Evolutionary conservation across 2,329 filamentous ascomycete genomes (phyloP).

Genomic region (Didymellaceae sp.): DNA sequence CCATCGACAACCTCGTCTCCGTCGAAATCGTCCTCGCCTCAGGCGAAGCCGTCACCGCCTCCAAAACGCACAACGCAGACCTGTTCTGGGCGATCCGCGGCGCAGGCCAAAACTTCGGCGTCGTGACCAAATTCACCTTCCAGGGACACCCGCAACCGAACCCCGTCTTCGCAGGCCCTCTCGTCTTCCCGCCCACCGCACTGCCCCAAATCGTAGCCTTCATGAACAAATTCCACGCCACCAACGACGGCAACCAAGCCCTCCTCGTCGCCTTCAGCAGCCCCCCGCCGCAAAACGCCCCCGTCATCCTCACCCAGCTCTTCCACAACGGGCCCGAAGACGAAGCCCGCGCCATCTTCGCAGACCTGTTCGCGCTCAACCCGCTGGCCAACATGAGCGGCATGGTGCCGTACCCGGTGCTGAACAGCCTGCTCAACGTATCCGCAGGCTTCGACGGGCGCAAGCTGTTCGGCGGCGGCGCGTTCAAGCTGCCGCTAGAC

Average conservation of each 20-base stretch:
- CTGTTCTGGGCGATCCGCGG: constrained; percentile 52
- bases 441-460: constrained; percentile 43
- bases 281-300: constrained; percentile 38
- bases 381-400: constrained; percentile 10
- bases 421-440: constrained; percentile 45
- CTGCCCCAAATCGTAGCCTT: constrained; percentile 37
- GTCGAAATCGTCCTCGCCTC: constrained; percentile 44
- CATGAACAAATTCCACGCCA: constrained; percentile 38
- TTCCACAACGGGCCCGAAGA: constrained; percentile 48
- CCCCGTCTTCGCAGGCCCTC: constrained; percentile 45
- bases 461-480: constrained; percentile 47
- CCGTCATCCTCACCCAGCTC: constrained; percentile 36
- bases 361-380: constrained; percentile 9
- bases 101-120: constrained; percentile 46
- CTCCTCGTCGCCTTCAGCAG: constrained; percentile 36
- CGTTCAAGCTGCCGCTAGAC: constrained; percentile 44
- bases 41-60: constrained; percentile 46
- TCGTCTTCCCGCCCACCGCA: constrained; percentile 43
- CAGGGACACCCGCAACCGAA: constrained; percentile 39
- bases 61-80: constrained; percentile 29
- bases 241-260: constrained; percentile 39
- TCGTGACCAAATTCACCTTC: constrained; percentile 53
- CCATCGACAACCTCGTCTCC: constrained; percentile 53
- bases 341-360: constrained; percentile 32
- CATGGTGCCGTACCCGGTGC: constrained; percentile 38